These are phyloP conservation scores for Hemileccinum impolitum DNA, from an alignment of 768 basidiomycete genomes.

Conservation along the genomic window DNA sequence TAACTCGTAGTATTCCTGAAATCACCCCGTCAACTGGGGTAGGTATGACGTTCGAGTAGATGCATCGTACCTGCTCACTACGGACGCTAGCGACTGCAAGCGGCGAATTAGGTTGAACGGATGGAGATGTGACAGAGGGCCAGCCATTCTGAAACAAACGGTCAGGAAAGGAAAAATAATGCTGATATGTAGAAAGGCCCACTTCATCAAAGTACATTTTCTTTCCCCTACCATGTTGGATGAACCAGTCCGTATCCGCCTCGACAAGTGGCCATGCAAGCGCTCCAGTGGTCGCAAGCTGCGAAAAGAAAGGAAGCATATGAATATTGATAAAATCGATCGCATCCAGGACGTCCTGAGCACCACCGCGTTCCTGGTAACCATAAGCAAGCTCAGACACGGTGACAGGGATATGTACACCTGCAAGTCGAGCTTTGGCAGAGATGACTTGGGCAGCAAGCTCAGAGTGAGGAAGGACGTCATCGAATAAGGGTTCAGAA, in stretches of 20 bases:
- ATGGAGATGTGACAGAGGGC: conserved; percentile 61
- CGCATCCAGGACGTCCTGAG: conserved; percentile 52
- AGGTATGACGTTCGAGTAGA: not conserved
- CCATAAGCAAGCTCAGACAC: conserved; percentile 65
- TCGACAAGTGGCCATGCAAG: conserved; percentile 61
- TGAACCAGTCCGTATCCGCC: conserved; percentile 64
- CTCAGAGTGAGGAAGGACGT: conserved; percentile 44
- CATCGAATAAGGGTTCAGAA: conserved; percentile 65
- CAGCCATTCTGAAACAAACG: conserved; percentile 60
- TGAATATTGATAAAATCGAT: conserved; percentile 66
- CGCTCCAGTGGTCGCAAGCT: conserved; percentile 37
- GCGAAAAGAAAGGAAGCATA: conserved; percentile 66
- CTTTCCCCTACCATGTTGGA: conserved; percentile 59
- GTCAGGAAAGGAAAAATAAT: not conserved
- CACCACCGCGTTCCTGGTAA: conserved; percentile 51
- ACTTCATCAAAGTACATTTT: conserved; percentile 77
- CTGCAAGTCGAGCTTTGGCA: conserved; percentile 48
- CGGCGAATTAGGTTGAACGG: conserved; percentile 64
- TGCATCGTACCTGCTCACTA: conserved; percentile 54
- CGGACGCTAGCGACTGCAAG: conserved; percentile 55
- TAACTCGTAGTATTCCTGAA: conserved; percentile 52
- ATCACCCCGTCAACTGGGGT: not conserved
- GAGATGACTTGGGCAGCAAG: conserved; percentile 50
- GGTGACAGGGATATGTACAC: conserved; percentile 62
- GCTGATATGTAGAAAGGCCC: conserved; percentile 4